A percentile compares a stretch with the other conserved stretches of the same genome.
These are phyloP conservation scores for Leccinum subrobustum DNA, from an alignment of 1,284 basidiomycete genomes.

Conservation along the genomic window DNA sequence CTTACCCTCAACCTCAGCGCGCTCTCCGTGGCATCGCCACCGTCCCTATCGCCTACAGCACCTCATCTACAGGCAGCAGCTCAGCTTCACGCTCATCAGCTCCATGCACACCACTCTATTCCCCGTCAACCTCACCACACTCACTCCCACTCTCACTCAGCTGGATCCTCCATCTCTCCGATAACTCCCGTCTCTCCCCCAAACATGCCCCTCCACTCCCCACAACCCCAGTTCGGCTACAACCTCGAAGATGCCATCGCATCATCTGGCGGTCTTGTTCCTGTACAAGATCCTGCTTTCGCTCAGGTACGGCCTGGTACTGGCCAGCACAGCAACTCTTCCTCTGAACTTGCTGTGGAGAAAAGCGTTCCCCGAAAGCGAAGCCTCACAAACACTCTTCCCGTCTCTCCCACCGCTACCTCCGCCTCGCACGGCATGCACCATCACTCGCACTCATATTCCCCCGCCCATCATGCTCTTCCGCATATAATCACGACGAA, in stretches of 20 bases:
- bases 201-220: conserved; percentile 22
- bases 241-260: conserved; percentile 22
- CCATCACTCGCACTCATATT: conserved; percentile 27
- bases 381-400: conserved; percentile 51
- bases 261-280: conserved; percentile 8
- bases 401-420: conserved; percentile 20
- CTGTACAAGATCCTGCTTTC: conserved; percentile 13
- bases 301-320: conserved; percentile 27
- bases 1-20: conserved; percentile 68
- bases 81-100: conserved; percentile 20
- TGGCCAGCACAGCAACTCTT: conserved; percentile 32
- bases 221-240: conserved; percentile 25
- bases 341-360: conserved; percentile 37
- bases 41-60: conserved; percentile 58
- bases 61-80: conserved; percentile 28
- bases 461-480: conserved; percentile 16
- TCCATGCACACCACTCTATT: conserved; percentile 24
- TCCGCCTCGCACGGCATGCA: conserved; percentile 15
- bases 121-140: conserved; percentile 20
- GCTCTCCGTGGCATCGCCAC: conserved; percentile 61
- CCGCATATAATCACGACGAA: conserved; percentile 33
- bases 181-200: conserved; percentile 31
- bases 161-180: conserved; percentile 23
- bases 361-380: conserved; percentile 59
- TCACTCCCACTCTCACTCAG: conserved; percentile 21